Evolutionary conservation across 2,329 filamentous ascomycete species (phyloP).

Genomic region (Colletotrichum tropicicola): DNA sequence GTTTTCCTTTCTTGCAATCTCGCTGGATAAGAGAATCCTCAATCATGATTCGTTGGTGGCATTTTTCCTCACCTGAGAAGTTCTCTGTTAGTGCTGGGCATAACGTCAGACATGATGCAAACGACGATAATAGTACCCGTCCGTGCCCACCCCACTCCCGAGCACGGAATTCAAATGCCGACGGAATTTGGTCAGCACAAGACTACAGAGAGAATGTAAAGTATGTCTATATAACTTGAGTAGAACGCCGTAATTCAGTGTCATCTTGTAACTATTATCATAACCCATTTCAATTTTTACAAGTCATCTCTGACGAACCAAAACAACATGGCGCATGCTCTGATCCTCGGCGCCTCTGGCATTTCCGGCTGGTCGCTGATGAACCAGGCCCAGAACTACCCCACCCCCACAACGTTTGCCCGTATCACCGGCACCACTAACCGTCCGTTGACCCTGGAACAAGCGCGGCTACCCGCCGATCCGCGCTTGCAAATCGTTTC

Average conservation of each 20-base stretch:
- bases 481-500: constrained; percentile 21
- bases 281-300: background rate
- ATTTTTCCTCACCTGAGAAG: no score
- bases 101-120: no score
- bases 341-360: constrained; percentile 32
- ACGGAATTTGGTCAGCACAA: background rate
- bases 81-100: no score
- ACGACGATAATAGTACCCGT: no score
- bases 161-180: background rate
- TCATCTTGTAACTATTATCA: background rate
- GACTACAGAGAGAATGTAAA: background rate
- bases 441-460: constrained; percentile 17
- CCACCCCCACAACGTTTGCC: constrained; percentile 20
- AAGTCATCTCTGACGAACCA: background rate
- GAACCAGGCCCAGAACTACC: constrained; percentile 29
- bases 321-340: constrained; percentile 27
- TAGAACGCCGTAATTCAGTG: no score
- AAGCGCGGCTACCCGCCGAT: constrained; percentile 15
- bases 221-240: background rate
- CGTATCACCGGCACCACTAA: constrained; percentile 33
- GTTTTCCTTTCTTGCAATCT: no score
- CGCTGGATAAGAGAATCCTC: no score
- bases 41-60: no score
- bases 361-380: constrained; percentile 33
- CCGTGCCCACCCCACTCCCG: background rate